Evolutionary conservation across 306 rosid species (phyloP), one percentile per base, ranked within the genome.

Genomic region (Phaseolus lunatus): DNA sequence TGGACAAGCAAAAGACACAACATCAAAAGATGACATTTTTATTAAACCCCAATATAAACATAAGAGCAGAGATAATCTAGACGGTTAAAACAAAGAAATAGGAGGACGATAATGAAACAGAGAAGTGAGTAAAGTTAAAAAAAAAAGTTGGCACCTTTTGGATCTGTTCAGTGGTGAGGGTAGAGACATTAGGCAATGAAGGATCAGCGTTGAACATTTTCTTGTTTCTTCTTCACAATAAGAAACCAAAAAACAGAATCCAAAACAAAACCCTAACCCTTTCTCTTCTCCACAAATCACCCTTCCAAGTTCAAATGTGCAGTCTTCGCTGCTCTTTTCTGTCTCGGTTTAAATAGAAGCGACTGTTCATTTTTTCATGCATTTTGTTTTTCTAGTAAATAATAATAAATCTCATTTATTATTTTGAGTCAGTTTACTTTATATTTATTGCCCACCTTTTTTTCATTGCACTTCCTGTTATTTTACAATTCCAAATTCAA

Each of bases 101-200:
- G 14, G 61, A 24, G 4, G 44, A 23, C 8, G 5, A 27, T 9
- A 35, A 82, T 39, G 74, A 27, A 78, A 56, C 58, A 78, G 72
- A 67, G 47, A 64, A 63, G 64, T 56, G 72, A 35, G 8, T 64
- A 0, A 20, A 22, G 53, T n/a, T n/a, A 31, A 3, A 50, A 45
- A 39, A 35, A 66, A 85, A 54, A 33, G 59, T 41, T 50, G 15
- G 74, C 23, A 87, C 93, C 91, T 82, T 75, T 69, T 87, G 91
- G 80, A 87, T 89, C 76, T 73, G 81, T 59, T 89, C 89, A 50
- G 88, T 84, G 43, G 88, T 39, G 76, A 81, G 56, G 62, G 44
- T 49, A 23, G 85, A 33, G 20, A 44, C 29, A 69, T 69, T n/a
- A 9, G 71, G 70, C 41, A 78, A 63, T 39, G 86, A 33, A 85